Evolutionary conservation across 139 green algal species (phyloP).

Genomic region (Ettlia oleoabundans): DNA sequence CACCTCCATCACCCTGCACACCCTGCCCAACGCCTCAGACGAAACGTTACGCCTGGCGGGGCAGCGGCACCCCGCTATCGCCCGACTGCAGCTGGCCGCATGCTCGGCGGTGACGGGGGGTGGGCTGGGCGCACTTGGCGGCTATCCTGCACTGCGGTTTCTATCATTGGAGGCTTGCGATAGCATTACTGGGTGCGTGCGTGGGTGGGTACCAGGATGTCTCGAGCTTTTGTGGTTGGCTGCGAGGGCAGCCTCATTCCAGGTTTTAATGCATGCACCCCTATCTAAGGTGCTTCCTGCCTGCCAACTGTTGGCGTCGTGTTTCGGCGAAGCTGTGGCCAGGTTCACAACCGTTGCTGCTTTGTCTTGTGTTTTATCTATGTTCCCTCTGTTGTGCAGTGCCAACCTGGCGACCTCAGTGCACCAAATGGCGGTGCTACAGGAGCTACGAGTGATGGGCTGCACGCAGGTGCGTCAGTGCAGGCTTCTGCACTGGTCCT

Average conservation of each 20-base stretch:
- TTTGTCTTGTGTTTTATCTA: no score
- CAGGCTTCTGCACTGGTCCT: not conserved
- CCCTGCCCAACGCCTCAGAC: not conserved
- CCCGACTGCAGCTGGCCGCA: not conserved
- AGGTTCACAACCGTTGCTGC: no score
- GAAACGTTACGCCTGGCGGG: constrained; percentile 19
- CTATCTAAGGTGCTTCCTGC: no score
- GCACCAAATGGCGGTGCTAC: not conserved
- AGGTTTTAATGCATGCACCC: not conserved
- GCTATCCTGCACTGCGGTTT: not conserved
- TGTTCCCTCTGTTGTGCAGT: not conserved
- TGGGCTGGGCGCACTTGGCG: not conserved
- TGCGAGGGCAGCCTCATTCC: no score
- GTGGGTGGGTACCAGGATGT: no score
- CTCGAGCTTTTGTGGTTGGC: no score
- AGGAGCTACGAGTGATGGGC: constrained; percentile 5
- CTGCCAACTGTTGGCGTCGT: no score
- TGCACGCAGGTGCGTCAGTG: constrained; percentile 3
- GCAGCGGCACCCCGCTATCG: not conserved
- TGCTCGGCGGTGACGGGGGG: not conserved
- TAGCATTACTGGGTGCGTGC: not conserved
- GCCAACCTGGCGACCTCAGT: not conserved
- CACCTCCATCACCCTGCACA: not conserved
- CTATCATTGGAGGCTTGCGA: constrained; percentile 1
- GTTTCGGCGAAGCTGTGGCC: no score